phyloP scores from a whole-genome alignment of 2,329 filamentous ascomycete genomes.

The Fusarium buxicola region DNA sequence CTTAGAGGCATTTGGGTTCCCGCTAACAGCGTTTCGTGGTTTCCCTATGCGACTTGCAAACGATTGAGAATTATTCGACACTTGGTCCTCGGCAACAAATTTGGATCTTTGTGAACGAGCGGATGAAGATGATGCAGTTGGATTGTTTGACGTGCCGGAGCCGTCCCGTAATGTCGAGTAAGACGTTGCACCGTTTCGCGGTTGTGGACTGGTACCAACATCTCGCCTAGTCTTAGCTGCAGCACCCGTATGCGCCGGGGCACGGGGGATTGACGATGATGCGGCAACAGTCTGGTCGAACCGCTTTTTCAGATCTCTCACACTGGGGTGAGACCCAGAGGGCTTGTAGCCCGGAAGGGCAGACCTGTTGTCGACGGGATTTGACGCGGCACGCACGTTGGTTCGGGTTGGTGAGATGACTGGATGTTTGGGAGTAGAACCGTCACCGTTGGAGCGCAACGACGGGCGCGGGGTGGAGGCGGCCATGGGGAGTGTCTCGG shows the following conservation, averaged over 20 bases:
- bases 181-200: constrained; percentile 52
- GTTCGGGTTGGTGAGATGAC: constrained; percentile 54
- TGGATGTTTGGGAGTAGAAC: constrained; percentile 61
- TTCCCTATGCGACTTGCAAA: constrained; percentile 70
- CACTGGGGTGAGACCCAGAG: constrained; percentile 68
- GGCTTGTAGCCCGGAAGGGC: constrained; percentile 47
- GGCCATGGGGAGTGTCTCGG: constrained; percentile 52
- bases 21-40: constrained; percentile 54
- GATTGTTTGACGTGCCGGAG: constrained; percentile 36
- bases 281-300: constrained; percentile 73
- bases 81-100: constrained; percentile 62
- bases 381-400: constrained; percentile 66
- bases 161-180: constrained; percentile 57
- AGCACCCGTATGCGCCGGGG: constrained; percentile 51
- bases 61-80: constrained; percentile 66
- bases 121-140: constrained; percentile 39
- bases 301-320: constrained; percentile 82
- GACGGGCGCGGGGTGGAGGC: constrained; percentile 57
- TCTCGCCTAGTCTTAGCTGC: constrained; percentile 49
- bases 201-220: constrained; percentile 50
- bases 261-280: constrained; percentile 51
- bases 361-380: constrained; percentile 62
- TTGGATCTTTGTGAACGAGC: constrained; percentile 58
- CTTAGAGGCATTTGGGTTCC: constrained; percentile 51
- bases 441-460: constrained; percentile 63